phyloP scores from a whole-genome alignment of 2,329 filamentous ascomycete genomes.

The Colletotrichum sp. region DNA sequence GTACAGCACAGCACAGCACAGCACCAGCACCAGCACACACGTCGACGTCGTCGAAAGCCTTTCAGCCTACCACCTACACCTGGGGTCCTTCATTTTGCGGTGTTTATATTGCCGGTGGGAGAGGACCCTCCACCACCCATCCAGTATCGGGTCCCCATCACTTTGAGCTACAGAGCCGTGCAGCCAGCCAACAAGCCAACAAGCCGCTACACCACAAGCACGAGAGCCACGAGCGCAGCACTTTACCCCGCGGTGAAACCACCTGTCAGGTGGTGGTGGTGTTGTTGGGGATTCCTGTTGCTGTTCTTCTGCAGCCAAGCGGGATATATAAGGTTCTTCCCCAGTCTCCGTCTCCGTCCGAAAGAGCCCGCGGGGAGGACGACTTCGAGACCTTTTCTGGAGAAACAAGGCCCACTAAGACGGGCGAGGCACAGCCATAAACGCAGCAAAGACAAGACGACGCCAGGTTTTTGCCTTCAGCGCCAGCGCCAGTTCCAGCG shows the following conservation, averaged over 20 bases:
- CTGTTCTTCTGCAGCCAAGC: not conserved
- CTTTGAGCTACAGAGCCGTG: not conserved
- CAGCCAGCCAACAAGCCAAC: not conserved
- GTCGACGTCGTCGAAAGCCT: not conserved
- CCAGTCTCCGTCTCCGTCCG: not conserved
- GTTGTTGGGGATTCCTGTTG: not conserved
- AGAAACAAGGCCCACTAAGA: not conserved
- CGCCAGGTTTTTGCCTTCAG: not conserved
- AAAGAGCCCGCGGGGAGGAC: not conserved
- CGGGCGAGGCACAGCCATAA: not conserved
- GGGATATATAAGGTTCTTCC: not conserved
- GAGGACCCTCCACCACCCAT: not conserved
- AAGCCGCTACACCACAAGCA: not conserved
- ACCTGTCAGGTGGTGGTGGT: not conserved
- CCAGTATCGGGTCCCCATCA: not conserved
- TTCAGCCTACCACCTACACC: not conserved
- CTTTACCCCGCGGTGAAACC: not conserved
- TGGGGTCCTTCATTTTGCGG: not conserved
- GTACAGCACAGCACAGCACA: not conserved
- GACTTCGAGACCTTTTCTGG: not conserved
- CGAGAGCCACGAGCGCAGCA: not conserved
- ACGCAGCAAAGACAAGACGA: not conserved
- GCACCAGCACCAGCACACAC: not conserved
- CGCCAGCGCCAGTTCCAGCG: not conserved
- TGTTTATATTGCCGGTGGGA: not conserved